Evolutionary conservation across 495 filamentous ascomycete species (phyloP).

Genomic region (Lasiosphaeria ovina): DNA sequence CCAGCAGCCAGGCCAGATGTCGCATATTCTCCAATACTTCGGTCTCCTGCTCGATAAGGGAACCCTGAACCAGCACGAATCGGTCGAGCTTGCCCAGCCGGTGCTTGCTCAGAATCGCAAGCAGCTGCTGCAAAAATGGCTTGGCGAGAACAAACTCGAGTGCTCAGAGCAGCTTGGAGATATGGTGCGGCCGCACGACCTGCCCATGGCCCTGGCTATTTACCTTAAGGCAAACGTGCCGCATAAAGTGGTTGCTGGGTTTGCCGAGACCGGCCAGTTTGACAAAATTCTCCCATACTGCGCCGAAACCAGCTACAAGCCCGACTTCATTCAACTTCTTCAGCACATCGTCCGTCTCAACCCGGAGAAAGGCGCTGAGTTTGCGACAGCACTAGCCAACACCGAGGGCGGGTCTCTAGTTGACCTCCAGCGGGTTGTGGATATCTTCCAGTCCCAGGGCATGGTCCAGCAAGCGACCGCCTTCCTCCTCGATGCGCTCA

Average conservation of each 20-base stretch:
- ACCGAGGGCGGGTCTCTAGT: constrained; percentile 80
- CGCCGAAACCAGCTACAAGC: constrained; percentile 75
- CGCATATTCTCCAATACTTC: constrained; percentile 95
- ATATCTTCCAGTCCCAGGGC: constrained; percentile 95
- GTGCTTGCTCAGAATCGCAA: constrained; percentile 92
- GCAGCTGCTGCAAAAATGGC: constrained; percentile 96
- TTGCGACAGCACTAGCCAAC: constrained; percentile 83
- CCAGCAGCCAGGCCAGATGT: constrained; percentile 72
- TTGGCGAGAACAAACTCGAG: constrained; percentile 90
- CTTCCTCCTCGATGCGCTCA: constrained; percentile 91
- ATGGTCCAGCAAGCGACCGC: constrained; percentile 97
- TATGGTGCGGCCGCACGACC: constrained; percentile 84
- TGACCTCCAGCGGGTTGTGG: constrained; percentile 91
- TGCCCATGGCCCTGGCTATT: constrained; percentile 77
- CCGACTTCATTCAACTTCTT: constrained; percentile 86
- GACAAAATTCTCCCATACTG: constrained; percentile 93
- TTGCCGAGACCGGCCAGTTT: constrained; percentile 94
- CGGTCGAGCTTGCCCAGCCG: constrained; percentile 86
- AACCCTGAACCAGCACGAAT: constrained; percentile 85
- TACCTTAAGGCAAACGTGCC: constrained; percentile 85
- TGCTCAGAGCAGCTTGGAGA: constrained; percentile 96
- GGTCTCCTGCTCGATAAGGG: constrained; percentile 96
- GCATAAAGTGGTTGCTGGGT: constrained; percentile 89
- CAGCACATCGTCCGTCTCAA: constrained; percentile 90
- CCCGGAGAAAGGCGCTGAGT: constrained; percentile 92